Conservation (phyloP, 208 protist genomes). For the Crithidia sp. region DNA sequence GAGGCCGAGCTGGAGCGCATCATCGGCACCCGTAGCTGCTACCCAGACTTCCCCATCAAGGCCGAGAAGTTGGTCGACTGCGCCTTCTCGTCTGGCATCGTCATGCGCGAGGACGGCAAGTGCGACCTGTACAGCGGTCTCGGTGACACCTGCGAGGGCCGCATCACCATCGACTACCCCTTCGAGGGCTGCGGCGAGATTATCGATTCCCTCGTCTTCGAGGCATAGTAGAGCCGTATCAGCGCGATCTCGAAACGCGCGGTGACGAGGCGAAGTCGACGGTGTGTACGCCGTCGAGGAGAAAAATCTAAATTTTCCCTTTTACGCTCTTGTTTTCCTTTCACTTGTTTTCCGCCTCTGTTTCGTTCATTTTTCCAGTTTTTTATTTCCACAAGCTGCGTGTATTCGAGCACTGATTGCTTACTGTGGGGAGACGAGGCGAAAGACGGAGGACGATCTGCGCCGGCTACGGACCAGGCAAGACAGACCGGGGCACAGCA, state of each 20-base stretch:
- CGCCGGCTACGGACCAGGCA: too few relatives aligned
- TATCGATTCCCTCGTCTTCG: constrained; percentile 46
- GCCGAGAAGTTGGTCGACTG: constrained; percentile 54
- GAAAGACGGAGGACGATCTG: too few relatives aligned
- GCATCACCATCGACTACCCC: constrained; percentile 77
- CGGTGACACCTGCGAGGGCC: constrained; percentile 62
- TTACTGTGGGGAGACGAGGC: too few relatives aligned
- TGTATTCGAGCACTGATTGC: too few relatives aligned
- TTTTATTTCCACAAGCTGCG: too few relatives aligned
- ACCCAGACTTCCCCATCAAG: constrained; percentile 58
- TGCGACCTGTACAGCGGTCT: constrained; percentile 76
- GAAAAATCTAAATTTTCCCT: too few relatives aligned
- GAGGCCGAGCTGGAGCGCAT: constrained; percentile 44
- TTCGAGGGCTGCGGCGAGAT: constrained; percentile 65
- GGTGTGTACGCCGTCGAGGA: too few relatives aligned
- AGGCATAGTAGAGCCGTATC: background rate
- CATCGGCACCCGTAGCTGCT: constrained; percentile 69
- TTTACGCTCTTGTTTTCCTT: too few relatives aligned
- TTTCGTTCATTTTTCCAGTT: too few relatives aligned
- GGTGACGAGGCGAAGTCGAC: too few relatives aligned
- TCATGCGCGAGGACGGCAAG: constrained; percentile 70
- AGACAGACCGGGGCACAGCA: too few relatives aligned
- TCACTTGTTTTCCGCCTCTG: too few relatives aligned
- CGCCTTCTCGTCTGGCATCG: constrained; percentile 65
- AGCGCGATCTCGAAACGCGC: background rate